These are phyloP conservation scores for Populus nigra DNA, from an alignment of 345 rosid genomes.

Conservation along the genomic window DNA sequence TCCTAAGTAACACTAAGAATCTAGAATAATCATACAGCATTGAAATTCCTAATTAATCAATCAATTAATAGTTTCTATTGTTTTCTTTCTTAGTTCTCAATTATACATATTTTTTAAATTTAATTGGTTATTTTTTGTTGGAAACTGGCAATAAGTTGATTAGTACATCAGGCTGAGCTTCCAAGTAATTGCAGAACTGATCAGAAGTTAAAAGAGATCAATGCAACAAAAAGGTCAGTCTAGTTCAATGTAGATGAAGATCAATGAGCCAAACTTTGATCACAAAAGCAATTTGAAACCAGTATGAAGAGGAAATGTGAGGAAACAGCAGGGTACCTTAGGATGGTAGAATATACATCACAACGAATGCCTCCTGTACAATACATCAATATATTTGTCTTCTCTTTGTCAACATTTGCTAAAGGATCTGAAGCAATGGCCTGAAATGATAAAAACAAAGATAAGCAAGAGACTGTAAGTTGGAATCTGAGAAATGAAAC, in stretches of 20 bases:
- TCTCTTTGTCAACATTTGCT: slow-evolving; percentile 62
- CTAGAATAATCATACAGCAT: too few species aligned
- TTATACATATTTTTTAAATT: too few species aligned
- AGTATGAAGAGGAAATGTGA: slow-evolving; percentile 3
- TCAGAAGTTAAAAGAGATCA: not conserved
- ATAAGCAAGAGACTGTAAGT: not conserved
- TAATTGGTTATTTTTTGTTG: too few species aligned
- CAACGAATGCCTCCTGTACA: slow-evolving; percentile 98
- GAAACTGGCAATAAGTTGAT: not conserved
- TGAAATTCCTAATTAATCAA: too few species aligned
- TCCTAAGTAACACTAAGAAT: too few species aligned
- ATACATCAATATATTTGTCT: slow-evolving; percentile 76
- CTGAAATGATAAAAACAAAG: slow-evolving; percentile 33
- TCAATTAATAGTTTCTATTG: too few species aligned
- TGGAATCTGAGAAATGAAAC: not conserved
- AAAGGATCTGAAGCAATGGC: slow-evolving; percentile 63
- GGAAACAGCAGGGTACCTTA: slow-evolving; percentile 52
- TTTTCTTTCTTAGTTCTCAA: too few species aligned
- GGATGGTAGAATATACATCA: slow-evolving; percentile 82
- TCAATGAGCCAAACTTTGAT: slow-evolving; percentile 7
- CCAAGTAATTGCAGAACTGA: not conserved
- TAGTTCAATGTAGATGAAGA: not conserved
- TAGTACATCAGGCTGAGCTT: not conserved
- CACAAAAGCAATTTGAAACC: not conserved
- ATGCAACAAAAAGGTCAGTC: not conserved